phyloP scores from a whole-genome alignment of 2,329 filamentous ascomycete genomes.

The Mycogone perniciosa region DNA sequence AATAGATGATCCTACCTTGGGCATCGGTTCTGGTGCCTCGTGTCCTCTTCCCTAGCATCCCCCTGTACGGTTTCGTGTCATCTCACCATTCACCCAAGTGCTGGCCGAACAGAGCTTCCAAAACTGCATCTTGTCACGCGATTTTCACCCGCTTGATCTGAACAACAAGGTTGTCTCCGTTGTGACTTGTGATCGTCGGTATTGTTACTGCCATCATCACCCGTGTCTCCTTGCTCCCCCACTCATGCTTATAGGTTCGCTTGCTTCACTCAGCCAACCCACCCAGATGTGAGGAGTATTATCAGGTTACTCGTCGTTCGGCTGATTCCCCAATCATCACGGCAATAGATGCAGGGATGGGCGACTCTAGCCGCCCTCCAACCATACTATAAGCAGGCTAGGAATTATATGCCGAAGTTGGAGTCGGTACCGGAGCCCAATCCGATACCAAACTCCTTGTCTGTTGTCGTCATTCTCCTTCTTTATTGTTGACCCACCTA shows the following conservation, averaged over 20 bases:
- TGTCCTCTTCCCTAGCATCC: background rate
- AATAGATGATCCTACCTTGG: background rate
- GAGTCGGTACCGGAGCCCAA: no score
- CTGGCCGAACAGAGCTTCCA: background rate
- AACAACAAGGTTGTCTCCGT: background rate
- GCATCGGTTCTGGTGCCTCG: background rate
- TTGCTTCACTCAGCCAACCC: background rate
- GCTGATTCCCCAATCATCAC: background rate
- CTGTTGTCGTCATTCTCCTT: no score
- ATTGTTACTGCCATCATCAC: background rate
- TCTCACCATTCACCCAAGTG: background rate
- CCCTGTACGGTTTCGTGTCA: background rate
- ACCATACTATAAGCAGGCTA: no score
- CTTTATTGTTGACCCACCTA: no score
- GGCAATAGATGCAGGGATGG: background rate
- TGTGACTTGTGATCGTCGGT: background rate
- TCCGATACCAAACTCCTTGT: no score
- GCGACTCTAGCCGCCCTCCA: no score
- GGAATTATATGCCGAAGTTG: no score
- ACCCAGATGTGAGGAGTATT: background rate
- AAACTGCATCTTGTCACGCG: background rate
- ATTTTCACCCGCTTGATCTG: background rate
- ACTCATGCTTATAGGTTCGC: background rate
- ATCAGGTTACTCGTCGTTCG: background rate
- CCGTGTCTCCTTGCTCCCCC: background rate